These are phyloP conservation scores for Hypoxylon sp. DNA, from an alignment of 2,329 filamentous ascomycete species.

Conservation along the genomic window DNA sequence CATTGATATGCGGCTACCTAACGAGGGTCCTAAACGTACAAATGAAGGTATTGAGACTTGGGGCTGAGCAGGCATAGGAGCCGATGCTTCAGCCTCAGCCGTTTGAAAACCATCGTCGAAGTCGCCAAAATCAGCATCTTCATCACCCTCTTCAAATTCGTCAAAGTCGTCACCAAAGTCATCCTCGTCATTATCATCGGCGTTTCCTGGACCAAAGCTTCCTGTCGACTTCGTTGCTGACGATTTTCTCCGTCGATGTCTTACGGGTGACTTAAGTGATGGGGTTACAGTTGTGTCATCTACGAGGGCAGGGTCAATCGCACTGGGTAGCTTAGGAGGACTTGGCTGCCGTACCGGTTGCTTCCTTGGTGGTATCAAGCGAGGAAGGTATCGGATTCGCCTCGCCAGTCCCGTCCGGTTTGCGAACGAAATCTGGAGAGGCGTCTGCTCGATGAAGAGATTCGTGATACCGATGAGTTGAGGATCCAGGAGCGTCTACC, in stretches of 20 bases:
- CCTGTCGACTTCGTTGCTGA: slow-evolving; percentile 50
- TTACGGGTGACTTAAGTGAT: slow-evolving; percentile 50
- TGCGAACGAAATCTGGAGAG: slow-evolving; percentile 65
- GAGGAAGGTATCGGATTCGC: slow-evolving; percentile 49
- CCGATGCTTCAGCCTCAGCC: slow-evolving; percentile 58
- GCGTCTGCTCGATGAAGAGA: slow-evolving; percentile 66
- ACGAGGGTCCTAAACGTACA: slow-evolving; percentile 60
- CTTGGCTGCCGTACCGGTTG: slow-evolving; percentile 57
- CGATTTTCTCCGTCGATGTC: slow-evolving; percentile 51
- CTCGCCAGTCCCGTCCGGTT: slow-evolving; percentile 58
- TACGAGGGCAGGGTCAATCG: slow-evolving; percentile 57
- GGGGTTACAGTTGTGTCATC: slow-evolving; percentile 52
- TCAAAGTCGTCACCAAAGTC: slow-evolving; percentile 74
- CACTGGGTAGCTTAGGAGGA: slow-evolving; percentile 55
- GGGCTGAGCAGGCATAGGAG: slow-evolving; percentile 54
- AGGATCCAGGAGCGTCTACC: slow-evolving; percentile 60
- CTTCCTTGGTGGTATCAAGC: slow-evolving; percentile 52
- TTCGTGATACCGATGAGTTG: slow-evolving; percentile 61
- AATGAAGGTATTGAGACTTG: slow-evolving; percentile 58
- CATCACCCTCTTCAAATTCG: slow-evolving; percentile 73
- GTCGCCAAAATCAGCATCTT: slow-evolving; percentile 73
- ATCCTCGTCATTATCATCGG: slow-evolving; percentile 57
- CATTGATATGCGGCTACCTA: slow-evolving; percentile 53
- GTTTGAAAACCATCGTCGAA: slow-evolving; percentile 81
- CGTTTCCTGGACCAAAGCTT: slow-evolving; percentile 51